Evolutionary conservation across 768 basidiomycete genomes (phyloP).

Genomic region (Termitomyces sp.): DNA sequence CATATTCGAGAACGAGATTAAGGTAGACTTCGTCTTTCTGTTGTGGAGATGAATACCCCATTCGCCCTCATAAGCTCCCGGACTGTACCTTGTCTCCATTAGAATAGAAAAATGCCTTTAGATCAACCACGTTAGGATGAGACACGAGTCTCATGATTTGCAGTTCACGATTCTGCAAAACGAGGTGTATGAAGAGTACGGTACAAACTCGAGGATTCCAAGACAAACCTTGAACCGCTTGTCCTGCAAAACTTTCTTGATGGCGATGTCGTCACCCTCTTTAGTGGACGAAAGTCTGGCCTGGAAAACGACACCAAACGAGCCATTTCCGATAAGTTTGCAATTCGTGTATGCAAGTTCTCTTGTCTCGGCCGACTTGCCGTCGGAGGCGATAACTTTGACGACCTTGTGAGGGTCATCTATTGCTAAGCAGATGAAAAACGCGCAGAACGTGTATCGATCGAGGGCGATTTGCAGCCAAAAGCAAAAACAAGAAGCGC

Average conservation of each 20-base stretch:
- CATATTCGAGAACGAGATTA: conserved; percentile 98
- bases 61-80: conserved; percentile 5
- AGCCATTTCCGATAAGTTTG: conserved; percentile 98
- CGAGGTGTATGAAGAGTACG: background rate
- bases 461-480: conserved; percentile 26
- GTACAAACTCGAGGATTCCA: conserved; percentile 5
- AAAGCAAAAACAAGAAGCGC: conserved; percentile 7
- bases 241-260: conserved; percentile 99
- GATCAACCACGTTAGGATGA: conserved; percentile 97
- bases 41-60: conserved; percentile 6
- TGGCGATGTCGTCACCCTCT: conserved; percentile 85
- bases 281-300: conserved; percentile 72
- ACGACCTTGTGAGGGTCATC: conserved; percentile 97
- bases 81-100: conserved; percentile 93
- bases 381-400: conserved; percentile 92
- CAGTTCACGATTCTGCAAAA: conserved; percentile 87
- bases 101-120: conserved; percentile 98
- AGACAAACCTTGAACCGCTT: conserved; percentile 96
- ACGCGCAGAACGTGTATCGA: conserved; percentile 24
- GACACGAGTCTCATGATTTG: conserved; percentile 98
- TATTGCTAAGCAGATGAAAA: conserved; percentile 44
- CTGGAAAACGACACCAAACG: conserved; percentile 98
- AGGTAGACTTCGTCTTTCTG: conserved; percentile 99
- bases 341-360: conserved; percentile 94
- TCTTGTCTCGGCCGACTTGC: conserved; percentile 84